A percentile compares a stretch with the other conserved stretches of the same genome.
Evolutionary conservation across 495 filamentous ascomycete species (phyloP).

Genomic region (Penicillium maclennaniae): DNA sequence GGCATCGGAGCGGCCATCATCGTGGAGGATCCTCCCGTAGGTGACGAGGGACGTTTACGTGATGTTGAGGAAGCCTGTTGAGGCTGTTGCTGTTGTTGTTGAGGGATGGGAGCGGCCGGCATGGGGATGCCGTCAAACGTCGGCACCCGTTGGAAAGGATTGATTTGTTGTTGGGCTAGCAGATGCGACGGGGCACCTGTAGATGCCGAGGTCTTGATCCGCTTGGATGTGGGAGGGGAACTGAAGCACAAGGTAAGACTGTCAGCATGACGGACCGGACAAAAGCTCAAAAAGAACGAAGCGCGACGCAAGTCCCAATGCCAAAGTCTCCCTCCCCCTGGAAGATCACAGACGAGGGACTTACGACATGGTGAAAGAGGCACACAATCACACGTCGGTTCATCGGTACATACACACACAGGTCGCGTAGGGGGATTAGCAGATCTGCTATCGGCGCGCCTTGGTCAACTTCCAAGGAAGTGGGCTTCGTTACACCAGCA

Average conservation of each 20-base stretch:
- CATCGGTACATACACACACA: conserved; percentile 44
- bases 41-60: conserved; percentile 47
- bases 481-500: conserved; percentile 40
- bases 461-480: conserved; percentile 36
- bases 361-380: conserved; percentile 51
- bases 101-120: conserved; percentile 33
- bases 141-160: conserved; percentile 38
- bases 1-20: conserved; percentile 32
- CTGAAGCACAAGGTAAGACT: conserved; percentile 13
- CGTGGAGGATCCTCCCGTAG: conserved; percentile 29
- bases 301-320: conserved; percentile 14
- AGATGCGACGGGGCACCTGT: conserved; percentile 38
- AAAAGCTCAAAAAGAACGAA: conserved; percentile 2
- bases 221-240: conserved; percentile 43
- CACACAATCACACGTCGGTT: conserved; percentile 39
- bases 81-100: conserved; percentile 34
- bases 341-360: conserved; percentile 38
- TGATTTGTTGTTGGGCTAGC: conserved; percentile 42
- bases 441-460: conserved; percentile 38
- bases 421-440: conserved; percentile 38
- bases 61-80: conserved; percentile 26
- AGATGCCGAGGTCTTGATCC: conserved; percentile 41
- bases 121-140: conserved; percentile 42
- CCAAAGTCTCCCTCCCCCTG: conserved; percentile 26
- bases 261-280: conserved; percentile 5